Evolutionary conservation across 768 basidiomycete genomes (phyloP).

Genomic region (Hortiboletus flavorubellus): DNA sequence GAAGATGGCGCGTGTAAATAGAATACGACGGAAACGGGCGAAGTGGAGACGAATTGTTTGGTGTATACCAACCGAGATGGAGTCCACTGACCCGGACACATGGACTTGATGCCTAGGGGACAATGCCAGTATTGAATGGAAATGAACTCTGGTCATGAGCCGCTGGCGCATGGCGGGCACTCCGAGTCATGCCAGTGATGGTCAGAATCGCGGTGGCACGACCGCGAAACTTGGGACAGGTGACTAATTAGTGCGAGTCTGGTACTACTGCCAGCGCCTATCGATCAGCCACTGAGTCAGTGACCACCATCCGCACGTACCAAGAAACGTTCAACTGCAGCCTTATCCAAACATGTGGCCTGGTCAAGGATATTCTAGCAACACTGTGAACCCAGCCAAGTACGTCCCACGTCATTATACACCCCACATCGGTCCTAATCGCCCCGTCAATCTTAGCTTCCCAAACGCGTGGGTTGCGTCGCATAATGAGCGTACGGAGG

Average conservation of each 20-base stretch:
- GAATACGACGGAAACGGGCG: not conserved
- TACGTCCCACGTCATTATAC: slow-evolving; percentile 6
- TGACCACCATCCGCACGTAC: not conserved
- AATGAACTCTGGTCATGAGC: too few species aligned
- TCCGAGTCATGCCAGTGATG: too few species aligned
- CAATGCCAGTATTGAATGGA: too few species aligned
- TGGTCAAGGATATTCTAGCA: slow-evolving; percentile 3
- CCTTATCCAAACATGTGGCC: not conserved
- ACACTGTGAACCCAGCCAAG: slow-evolving; percentile 2
- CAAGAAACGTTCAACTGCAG: not conserved
- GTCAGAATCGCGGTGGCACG: too few species aligned
- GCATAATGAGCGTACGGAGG: not conserved
- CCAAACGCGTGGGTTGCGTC: slow-evolving; percentile 14
- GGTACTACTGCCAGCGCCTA: too few species aligned
- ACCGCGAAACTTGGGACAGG: too few species aligned
- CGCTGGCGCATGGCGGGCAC: too few species aligned
- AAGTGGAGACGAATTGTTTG: too few species aligned
- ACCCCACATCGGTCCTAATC: not conserved
- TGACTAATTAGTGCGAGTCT: too few species aligned
- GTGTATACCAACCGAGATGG: too few species aligned
- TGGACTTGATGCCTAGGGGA: too few species aligned
- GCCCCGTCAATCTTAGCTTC: slow-evolving; percentile 3
- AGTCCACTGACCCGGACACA: too few species aligned
- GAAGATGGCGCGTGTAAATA: not conserved
- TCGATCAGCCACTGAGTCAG: not conserved